Conservation (phyloP, 176 grass and related monocot species). For the Hyparrhenia diplandra region DNA sequence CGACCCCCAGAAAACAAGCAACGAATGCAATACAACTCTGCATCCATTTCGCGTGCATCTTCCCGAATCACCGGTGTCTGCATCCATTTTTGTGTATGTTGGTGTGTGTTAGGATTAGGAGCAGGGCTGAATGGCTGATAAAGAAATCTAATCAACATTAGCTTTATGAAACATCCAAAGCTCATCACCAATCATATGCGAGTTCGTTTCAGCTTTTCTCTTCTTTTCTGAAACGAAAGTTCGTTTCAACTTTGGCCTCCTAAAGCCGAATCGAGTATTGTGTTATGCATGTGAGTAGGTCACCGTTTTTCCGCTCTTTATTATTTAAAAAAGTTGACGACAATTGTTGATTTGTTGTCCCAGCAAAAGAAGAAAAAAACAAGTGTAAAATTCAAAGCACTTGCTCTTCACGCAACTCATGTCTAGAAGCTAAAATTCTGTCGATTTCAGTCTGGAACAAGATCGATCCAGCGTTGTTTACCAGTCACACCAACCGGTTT, state of each 20-base stretch:
- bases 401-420: slow-evolving; percentile 7
- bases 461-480: background rate
- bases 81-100: background rate
- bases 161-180: background rate
- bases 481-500: background rate
- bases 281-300: background rate
- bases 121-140: too few species aligned
- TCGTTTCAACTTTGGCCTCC: background rate
- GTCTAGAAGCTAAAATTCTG: slow-evolving; percentile 1
- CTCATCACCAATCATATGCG: background rate
- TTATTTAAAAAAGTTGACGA: background rate
- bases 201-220: background rate
- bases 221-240: too few species aligned
- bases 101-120: background rate
- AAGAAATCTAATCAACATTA: background rate
- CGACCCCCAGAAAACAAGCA: slow-evolving; percentile 9
- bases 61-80: background rate
- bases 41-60: background rate
- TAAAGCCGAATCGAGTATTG: background rate
- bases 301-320: background rate
- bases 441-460: background rate
- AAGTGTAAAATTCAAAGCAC: background rate
- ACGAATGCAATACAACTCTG: background rate
- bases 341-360: background rate
- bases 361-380: background rate